These are phyloP conservation scores for Rosa lucieae DNA, from an alignment of 306 rosid species.

Conservation along the genomic window DNA sequence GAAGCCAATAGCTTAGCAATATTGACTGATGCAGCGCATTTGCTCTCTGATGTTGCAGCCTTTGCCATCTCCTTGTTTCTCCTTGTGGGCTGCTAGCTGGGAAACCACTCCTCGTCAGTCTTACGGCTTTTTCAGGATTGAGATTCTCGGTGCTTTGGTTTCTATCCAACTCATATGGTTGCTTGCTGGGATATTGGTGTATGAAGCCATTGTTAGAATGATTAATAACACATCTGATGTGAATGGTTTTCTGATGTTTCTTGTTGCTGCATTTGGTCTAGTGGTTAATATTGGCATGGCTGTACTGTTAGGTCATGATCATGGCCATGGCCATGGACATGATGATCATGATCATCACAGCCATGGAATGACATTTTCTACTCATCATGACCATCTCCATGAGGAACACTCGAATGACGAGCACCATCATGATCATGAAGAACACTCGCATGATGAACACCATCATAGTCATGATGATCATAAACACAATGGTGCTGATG, in stretches of 20 bases:
- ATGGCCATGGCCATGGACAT: constrained; percentile 51
- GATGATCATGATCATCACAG: constrained; percentile 38
- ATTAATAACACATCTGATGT: constrained; percentile 40
- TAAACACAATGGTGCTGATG: constrained; percentile 25
- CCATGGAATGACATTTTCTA: constrained; percentile 48
- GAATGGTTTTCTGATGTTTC: constrained; percentile 64
- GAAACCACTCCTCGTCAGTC: constrained; percentile 83
- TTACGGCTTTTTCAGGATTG: constrained; percentile 72
- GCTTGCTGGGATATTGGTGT: constrained; percentile 72
- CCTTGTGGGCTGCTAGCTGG: constrained; percentile 85
- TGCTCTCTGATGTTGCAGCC: constrained; percentile 77
- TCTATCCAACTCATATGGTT: constrained; percentile 79
- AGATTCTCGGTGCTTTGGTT: constrained; percentile 79
- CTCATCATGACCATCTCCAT: constrained; percentile 34
- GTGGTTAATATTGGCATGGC: constrained; percentile 71
- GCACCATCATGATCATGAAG: constrained; percentile 44
- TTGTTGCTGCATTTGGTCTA: constrained; percentile 67
- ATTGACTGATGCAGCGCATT: constrained; percentile 82
- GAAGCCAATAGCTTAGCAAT: constrained; percentile 79
- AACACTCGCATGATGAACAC: constrained; percentile 18
- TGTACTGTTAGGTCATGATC: constrained; percentile 69
- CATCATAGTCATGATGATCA: constrained; percentile 25
- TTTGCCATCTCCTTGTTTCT: constrained; percentile 77
- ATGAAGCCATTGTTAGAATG: constrained; percentile 67
- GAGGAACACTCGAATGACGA: constrained; percentile 31